Percentiles rank a stretch among this genome's conserved stretches.
Conservation (phyloP, 495 filamentous ascomycete genomes). For the Pyronema omphalodes region DNA sequence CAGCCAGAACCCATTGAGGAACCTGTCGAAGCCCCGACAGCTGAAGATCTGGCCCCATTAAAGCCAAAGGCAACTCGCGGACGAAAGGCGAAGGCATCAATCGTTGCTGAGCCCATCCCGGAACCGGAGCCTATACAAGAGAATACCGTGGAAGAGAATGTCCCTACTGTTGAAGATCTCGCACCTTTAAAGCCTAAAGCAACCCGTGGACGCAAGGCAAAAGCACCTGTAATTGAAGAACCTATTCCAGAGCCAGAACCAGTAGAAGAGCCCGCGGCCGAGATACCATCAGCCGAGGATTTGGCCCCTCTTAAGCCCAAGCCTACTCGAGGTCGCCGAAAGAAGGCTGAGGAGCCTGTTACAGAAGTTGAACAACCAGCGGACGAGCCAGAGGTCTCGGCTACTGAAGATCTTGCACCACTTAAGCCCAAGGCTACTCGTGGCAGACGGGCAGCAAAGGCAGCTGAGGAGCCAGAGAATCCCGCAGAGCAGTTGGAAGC, state of each 20-base stretch:
- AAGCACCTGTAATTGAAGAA: not conserved
- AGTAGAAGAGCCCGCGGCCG: not conserved
- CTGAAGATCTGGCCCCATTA: too few relatives aligned
- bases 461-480: not conserved
- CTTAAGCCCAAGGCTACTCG: too few relatives aligned
- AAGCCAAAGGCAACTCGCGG: not conserved
- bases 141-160: not conserved
- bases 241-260: not conserved
- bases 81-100: not conserved
- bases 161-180: too few relatives aligned
- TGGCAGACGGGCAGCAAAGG: too few relatives aligned
- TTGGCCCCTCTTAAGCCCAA: not conserved
- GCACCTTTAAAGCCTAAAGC: not conserved
- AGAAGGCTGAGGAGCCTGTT: not conserved
- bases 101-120: not conserved
- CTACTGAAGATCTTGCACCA: too few relatives aligned
- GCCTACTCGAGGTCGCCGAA: not conserved
- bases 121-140: not conserved
- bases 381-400: too few relatives aligned
- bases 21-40: too few relatives aligned
- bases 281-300: not conserved
- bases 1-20: too few relatives aligned
- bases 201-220: not conserved
- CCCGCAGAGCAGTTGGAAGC: too few relatives aligned
- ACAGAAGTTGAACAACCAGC: too few relatives aligned